A percentile compares a stretch with the other conserved stretches of the same genome.
Conservation (phyloP, 805 yeast species). For the Hanseniaspora vineae region DNA sequence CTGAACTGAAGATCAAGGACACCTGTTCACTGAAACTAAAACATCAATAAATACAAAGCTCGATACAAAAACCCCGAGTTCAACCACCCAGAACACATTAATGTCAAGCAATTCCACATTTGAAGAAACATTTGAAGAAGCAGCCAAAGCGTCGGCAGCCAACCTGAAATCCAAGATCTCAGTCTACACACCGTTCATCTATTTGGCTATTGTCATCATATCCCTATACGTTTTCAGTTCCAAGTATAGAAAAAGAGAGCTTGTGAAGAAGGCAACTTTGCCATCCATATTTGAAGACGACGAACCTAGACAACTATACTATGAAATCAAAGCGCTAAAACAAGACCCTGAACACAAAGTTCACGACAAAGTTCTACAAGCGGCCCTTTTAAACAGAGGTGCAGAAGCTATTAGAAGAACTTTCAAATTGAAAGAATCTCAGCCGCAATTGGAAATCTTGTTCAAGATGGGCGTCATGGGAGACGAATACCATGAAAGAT, state of each 20-base stretch:
- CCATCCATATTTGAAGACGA: constrained; percentile 67
- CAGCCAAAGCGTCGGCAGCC: constrained; percentile 10
- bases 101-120: neutral
- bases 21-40: too few species aligned
- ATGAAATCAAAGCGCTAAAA: constrained; percentile 35
- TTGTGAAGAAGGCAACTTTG: constrained; percentile 39
- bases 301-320: constrained; percentile 50
- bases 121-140: neutral
- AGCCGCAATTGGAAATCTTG: constrained; percentile 52
- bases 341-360: constrained; percentile 33
- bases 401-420: constrained; percentile 80
- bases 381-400: constrained; percentile 58
- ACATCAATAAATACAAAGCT: neutral
- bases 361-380: constrained; percentile 65
- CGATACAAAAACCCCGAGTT: neutral
- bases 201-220: constrained; percentile 54
- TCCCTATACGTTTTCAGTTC: constrained; percentile 60
- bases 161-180: constrained; percentile 32
- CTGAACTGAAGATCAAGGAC: too few species aligned
- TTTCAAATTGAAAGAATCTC: constrained; percentile 67
- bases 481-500: constrained; percentile 75
- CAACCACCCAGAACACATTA: neutral
- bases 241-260: constrained; percentile 45
- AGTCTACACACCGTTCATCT: constrained; percentile 60
- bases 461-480: constrained; percentile 87